These are phyloP conservation scores for Clarkia xantiana DNA, from an alignment of 345 rosid species.

Conservation along the genomic window DNA sequence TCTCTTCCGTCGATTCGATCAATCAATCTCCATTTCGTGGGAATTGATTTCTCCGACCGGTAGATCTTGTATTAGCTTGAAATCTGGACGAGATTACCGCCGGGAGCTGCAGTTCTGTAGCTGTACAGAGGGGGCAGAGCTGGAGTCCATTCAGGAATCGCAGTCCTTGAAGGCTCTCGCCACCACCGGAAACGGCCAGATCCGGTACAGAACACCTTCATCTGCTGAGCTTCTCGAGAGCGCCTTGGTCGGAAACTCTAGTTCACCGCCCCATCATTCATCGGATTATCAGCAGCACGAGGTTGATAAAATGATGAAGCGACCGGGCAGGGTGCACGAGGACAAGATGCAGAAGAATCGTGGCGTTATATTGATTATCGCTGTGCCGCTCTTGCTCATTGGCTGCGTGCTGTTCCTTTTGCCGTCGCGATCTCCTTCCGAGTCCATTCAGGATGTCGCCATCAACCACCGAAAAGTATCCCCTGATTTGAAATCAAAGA, in stretches of 20 bases:
- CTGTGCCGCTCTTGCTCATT: conserved; percentile 53
- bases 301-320: conserved; percentile 46
- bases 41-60: too few relatives aligned
- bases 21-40: too few relatives aligned
- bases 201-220: conserved; percentile 81
- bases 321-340: conserved; percentile 35
- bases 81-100: too few relatives aligned
- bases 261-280: conserved; percentile 15
- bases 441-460: conserved; percentile 28
- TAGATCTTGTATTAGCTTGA: too few relatives aligned
- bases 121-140: conserved; percentile 21
- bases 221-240: conserved; percentile 42
- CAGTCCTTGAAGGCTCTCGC: conserved; percentile 47
- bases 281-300: conserved; percentile 14
- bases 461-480: conserved; percentile 31
- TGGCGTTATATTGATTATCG: conserved; percentile 40
- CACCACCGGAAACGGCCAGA: conserved; percentile 67
- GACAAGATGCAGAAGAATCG: conserved; percentile 76
- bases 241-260: conserved; percentile 5
- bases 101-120: neutral
- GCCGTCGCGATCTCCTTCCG: conserved; percentile 39
- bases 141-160: conserved; percentile 68
- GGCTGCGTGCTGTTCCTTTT: conserved; percentile 40
- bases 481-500: conserved; percentile 25
- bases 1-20: too few relatives aligned